Conservation (phyloP, 768 basidiomycete genomes). For the Fomitopsis serialis region DNA sequence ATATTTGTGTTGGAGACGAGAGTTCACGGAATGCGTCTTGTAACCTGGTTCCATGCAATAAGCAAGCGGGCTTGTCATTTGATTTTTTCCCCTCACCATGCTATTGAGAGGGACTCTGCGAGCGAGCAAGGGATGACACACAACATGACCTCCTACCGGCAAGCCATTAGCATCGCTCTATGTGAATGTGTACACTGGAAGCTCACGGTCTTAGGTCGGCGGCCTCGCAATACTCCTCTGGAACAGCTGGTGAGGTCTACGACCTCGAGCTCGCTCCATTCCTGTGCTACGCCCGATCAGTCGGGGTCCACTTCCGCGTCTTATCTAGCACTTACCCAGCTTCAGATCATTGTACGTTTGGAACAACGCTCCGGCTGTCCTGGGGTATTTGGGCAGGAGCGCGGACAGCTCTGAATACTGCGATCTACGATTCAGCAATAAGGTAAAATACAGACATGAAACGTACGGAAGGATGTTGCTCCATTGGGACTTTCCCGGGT, state of each 20-base stretch:
- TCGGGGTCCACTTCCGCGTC: not conserved
- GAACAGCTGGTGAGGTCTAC: constrained; percentile 50
- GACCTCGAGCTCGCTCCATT: constrained; percentile 62
- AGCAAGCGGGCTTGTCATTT: not conserved
- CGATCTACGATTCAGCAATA: not conserved
- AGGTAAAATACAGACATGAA: not conserved
- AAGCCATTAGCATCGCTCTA: constrained; percentile 1
- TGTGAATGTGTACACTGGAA: constrained; percentile 2
- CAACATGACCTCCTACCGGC: constrained; percentile 35
- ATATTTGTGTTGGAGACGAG: constrained; percentile 43
- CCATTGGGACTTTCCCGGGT: constrained; percentile 7
- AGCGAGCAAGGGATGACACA: constrained; percentile 65
- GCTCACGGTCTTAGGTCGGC: constrained; percentile 45
- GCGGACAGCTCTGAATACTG: constrained; percentile 45
- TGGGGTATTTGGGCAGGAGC: constrained; percentile 56
- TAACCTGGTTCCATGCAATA: not conserved
- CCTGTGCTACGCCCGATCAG: constrained; percentile 44
- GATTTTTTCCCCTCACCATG: constrained; percentile 38
- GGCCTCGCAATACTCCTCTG: constrained; percentile 56
- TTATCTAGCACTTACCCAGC: constrained; percentile 37
- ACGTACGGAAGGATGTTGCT: constrained; percentile 23
- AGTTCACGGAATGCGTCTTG: constrained; percentile 42
- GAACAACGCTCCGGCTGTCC: constrained; percentile 53
- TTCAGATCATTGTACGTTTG: constrained; percentile 74
- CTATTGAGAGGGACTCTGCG: constrained; percentile 58